Evolutionary conservation across 768 basidiomycete genomes (phyloP), one percentile per base, ranked within the genome.

Genomic region (Russula sp.): DNA sequence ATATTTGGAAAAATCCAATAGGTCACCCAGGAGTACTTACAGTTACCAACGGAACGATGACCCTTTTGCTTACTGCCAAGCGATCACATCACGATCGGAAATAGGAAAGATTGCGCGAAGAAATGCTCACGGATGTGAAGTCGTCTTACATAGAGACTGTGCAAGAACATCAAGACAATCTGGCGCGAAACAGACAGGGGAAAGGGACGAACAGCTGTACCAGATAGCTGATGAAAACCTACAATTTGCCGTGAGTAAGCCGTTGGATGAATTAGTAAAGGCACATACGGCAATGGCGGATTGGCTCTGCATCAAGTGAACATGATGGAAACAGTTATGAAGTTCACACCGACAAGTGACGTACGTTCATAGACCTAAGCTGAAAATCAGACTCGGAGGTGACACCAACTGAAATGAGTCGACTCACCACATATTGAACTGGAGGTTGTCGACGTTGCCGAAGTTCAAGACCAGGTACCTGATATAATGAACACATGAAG

Each of bases 381-480:
- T 47, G 37, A 16, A 13, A 59, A 37, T 44, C 47, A 51, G 56
- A 57, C 31, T 51, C 20, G 31, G 27, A 27, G 27, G 27, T 27
- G 2, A 47, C 37, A 20, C 35, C 22, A 14, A 37, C 11, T 8
- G 31, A 10, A 51, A 13, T n/a, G 22, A 22, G 32, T 20, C 13
- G 8, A 68, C 75, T 59, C 56, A 81, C 82, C 81, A 81, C 53
- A 73, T 75, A 27, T 75, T 74, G 18, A 71, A 72, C 22, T 61
- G 48, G 37, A 82, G 69, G n/a, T 75, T 77, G 1, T 66, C 65
- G 16, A 71, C 67, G 50, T 80, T 76, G 34, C 72, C 67, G 68
- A 75, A 82, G 59, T 81, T 80, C 35, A 75, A 70, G 34, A 83
- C 71, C 49, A 83, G 73, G 67, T 80, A 80, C 74, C 81, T 82